Conservation (phyloP, 805 yeast species). For the Metschnikowia corniflorae region DNA sequence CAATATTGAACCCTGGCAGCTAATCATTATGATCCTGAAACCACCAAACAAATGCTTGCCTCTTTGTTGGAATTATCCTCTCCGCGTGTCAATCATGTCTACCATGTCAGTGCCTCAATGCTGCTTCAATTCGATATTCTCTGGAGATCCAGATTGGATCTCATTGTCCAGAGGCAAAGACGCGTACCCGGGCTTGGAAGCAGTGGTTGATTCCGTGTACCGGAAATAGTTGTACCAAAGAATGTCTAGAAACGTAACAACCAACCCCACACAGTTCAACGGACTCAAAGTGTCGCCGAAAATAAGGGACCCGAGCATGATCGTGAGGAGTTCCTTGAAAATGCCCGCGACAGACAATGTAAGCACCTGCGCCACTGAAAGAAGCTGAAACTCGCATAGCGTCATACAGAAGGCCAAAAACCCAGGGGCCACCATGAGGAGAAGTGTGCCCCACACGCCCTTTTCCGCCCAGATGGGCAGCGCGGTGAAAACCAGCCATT, state of each 20-base stretch:
- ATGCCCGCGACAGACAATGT: conserved; percentile 91
- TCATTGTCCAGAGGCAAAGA: conserved; percentile 11
- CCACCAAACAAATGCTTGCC: neutral
- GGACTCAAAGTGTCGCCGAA: conserved; percentile 70
- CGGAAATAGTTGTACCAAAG: conserved; percentile 77
- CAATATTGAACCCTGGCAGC: neutral
- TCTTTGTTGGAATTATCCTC: neutral
- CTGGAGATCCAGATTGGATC: conserved; percentile 8
- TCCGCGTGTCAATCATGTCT: neutral
- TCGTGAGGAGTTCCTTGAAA: conserved; percentile 86
- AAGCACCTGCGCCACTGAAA: conserved; percentile 77
- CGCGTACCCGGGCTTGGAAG: conserved; percentile 8
- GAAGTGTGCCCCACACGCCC: conserved; percentile 53
- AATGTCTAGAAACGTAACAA: conserved; percentile 73
- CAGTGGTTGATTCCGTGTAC: conserved; percentile 22
- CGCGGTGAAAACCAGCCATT: conserved; percentile 47
- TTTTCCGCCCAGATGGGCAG: conserved; percentile 64
- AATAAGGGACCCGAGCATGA: conserved; percentile 60
- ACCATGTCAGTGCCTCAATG: conserved; percentile 2
- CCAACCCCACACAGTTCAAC: conserved; percentile 69
- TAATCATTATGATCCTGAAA: neutral
- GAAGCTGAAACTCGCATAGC: conserved; percentile 75
- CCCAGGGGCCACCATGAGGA: conserved; percentile 75
- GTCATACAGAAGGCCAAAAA: conserved; percentile 87
- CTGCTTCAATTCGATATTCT: conserved; percentile 15